Conservation (phyloP, 352 stramenopile genomes). For the Phytophthora cactorum region DNA sequence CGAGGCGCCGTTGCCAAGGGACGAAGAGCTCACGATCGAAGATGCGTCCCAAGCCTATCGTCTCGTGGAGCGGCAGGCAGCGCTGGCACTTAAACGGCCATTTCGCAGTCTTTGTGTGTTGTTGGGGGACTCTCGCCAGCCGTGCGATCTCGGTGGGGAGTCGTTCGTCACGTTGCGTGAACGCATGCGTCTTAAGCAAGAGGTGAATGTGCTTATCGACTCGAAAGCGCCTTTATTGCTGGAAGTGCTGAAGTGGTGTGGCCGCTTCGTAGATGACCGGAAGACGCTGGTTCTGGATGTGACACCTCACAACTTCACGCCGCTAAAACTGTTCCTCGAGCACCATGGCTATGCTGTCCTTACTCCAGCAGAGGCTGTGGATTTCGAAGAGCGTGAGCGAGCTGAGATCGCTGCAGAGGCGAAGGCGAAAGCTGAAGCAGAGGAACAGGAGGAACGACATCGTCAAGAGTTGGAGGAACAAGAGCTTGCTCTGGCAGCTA, state of each 20-base stretch:
- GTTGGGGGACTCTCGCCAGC: slow-evolving; percentile 59
- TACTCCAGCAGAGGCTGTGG: slow-evolving; percentile 45
- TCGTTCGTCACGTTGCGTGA: slow-evolving; percentile 57
- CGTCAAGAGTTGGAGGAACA: slow-evolving; percentile 20
- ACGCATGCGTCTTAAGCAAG: slow-evolving; percentile 58
- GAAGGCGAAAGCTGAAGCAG: slow-evolving; percentile 33
- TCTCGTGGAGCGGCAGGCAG: slow-evolving; percentile 57
- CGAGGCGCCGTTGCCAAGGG: slow-evolving; percentile 24
- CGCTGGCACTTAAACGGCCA: slow-evolving; percentile 47
- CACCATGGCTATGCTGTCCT: slow-evolving; percentile 57
- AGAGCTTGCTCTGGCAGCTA: neutral
- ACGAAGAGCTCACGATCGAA: slow-evolving; percentile 60
- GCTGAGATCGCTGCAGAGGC: slow-evolving; percentile 26
- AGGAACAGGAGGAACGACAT: slow-evolving; percentile 21
- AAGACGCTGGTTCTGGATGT: slow-evolving; percentile 67
- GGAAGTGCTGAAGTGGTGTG: slow-evolving; percentile 64
- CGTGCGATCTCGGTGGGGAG: slow-evolving; percentile 57
- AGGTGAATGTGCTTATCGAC: slow-evolving; percentile 76
- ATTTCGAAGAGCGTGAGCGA: slow-evolving; percentile 35
- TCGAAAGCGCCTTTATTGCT: slow-evolving; percentile 61
- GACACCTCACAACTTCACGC: slow-evolving; percentile 58
- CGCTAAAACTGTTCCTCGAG: slow-evolving; percentile 49
- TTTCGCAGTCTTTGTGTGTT: slow-evolving; percentile 68
- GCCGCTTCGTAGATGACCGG: slow-evolving; percentile 52
- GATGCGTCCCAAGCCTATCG: slow-evolving; percentile 69